phyloP scores from a whole-genome alignment of 495 filamentous ascomycete genomes.

The Sphaerosporella brunnea region DNA sequence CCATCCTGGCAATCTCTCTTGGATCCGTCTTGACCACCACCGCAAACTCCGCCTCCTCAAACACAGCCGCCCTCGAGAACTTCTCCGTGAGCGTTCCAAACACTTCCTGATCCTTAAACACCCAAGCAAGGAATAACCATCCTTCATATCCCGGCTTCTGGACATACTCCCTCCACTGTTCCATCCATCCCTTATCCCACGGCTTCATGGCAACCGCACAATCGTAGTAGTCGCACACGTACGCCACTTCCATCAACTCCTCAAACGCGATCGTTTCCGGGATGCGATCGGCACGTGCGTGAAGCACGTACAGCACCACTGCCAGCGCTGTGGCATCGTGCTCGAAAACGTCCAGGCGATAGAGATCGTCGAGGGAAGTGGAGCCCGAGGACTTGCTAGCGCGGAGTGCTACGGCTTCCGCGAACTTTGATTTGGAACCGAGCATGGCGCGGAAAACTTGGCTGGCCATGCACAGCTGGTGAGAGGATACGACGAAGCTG shows the following conservation, averaged over 20 bases:
- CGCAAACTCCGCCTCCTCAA: not conserved
- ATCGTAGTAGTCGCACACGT: constrained; percentile 22
- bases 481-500: constrained; percentile 12
- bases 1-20: not conserved
- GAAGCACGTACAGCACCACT: constrained; percentile 15
- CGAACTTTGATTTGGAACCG: constrained; percentile 13
- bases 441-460: constrained; percentile 21
- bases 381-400: not conserved
- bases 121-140: constrained; percentile 21
- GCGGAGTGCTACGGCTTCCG: constrained; percentile 17
- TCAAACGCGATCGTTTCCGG: constrained; percentile 12
- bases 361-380: constrained; percentile 2
- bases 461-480: constrained; percentile 15
- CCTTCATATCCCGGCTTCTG: constrained; percentile 9
- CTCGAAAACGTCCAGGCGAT: constrained; percentile 9
- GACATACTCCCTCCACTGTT: not conserved
- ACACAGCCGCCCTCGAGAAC: not conserved
- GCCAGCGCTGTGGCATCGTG: constrained; percentile 13
- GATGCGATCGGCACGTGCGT: constrained; percentile 11
- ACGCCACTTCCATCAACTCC: constrained; percentile 11
- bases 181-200: constrained; percentile 14
- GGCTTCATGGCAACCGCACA: constrained; percentile 10
- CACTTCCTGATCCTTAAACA: constrained; percentile 9
- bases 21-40: not conserved
- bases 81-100: not conserved